Evolutionary conservation across 371 early-diverging fungal genomes (phyloP).

Genomic region (Vairimorpha apis): DNA sequence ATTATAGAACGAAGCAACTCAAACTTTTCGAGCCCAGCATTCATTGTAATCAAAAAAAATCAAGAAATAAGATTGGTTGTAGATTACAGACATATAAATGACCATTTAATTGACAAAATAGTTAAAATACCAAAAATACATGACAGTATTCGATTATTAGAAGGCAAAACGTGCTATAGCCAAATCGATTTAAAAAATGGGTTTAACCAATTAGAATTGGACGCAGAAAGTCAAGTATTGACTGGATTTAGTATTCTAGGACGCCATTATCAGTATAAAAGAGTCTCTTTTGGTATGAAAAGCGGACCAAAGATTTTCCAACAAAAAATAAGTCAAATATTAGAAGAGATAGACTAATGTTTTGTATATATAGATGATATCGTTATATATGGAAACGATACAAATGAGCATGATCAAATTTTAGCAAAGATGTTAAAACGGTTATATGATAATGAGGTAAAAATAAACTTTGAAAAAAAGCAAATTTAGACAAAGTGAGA

Average conservation of each 20-base stretch:
- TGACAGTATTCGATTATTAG: background rate
- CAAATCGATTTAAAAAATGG: conserved; percentile 24
- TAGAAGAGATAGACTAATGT: conserved; percentile 3
- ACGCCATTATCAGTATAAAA: conserved; percentile 15
- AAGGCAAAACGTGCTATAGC: background rate
- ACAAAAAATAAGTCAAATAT: conserved; percentile 6
- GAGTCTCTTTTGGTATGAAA: conserved; percentile 32
- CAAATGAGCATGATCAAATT: conserved; percentile 11
- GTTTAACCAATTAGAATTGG: conserved; percentile 17
- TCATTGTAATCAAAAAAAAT: background rate
- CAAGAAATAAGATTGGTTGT: no score
- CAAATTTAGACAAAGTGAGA: background rate
- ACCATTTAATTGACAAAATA: background rate
- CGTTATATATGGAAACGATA: background rate
- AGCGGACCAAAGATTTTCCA: conserved; percentile 28
- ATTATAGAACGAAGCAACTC: background rate
- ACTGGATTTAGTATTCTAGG: conserved; percentile 16
- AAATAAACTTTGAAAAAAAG: conserved; percentile 17
- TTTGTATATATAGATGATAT: conserved; percentile 41
- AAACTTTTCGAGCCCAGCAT: background rate
- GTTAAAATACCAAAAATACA: background rate
- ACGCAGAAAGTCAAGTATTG: background rate
- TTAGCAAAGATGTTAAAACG: background rate
- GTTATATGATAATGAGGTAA: conserved; percentile 7
- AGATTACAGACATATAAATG: conserved; percentile 24